A percentile compares a stretch with the other conserved stretches of the same genome.
Evolutionary conservation across 2,329 filamentous ascomycete species (phyloP).

Genomic region (Sporothrix dimorphospora): DNA sequence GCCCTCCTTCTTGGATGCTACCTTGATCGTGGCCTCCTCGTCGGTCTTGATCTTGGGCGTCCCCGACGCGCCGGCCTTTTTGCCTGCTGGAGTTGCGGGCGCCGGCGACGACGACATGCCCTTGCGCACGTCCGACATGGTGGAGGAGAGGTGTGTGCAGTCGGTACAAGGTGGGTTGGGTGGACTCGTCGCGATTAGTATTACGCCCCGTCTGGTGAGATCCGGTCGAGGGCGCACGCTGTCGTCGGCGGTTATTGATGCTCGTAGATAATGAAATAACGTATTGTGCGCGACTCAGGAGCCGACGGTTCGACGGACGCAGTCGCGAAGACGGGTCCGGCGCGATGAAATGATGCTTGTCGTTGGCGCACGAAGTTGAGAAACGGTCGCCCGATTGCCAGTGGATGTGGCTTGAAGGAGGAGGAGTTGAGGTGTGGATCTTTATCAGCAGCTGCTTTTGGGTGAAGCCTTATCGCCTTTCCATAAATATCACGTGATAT

Average conservation of each 20-base stretch:
- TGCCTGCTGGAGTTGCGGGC: slow-evolving; percentile 29
- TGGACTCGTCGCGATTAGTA: not conserved
- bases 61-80: slow-evolving; percentile 27
- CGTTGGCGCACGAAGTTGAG: slow-evolving; percentile 16
- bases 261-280: not conserved
- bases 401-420: slow-evolving; percentile 7
- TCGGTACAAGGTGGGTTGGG: not conserved
- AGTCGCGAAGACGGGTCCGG: not conserved
- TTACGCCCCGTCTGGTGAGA: not conserved
- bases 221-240: not conserved
- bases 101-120: slow-evolving; percentile 36
- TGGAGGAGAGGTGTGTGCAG: slow-evolving; percentile 7
- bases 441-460: slow-evolving; percentile 11
- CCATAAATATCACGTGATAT: not conserved
- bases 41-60: slow-evolving; percentile 48
- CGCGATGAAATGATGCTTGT: slow-evolving; percentile 14
- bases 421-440: slow-evolving; percentile 14
- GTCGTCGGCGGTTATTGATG: not conserved
- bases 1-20: slow-evolving; percentile 58
- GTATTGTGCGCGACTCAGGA: not conserved
- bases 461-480: not conserved
- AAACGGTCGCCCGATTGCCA: slow-evolving; percentile 2
- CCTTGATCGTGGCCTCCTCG: slow-evolving; percentile 65
- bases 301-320: not conserved
- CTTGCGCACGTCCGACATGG: slow-evolving; percentile 40